Conservation (phyloP, 2,329 filamentous ascomycete genomes). For the Fonsecaea monophora region DNA sequence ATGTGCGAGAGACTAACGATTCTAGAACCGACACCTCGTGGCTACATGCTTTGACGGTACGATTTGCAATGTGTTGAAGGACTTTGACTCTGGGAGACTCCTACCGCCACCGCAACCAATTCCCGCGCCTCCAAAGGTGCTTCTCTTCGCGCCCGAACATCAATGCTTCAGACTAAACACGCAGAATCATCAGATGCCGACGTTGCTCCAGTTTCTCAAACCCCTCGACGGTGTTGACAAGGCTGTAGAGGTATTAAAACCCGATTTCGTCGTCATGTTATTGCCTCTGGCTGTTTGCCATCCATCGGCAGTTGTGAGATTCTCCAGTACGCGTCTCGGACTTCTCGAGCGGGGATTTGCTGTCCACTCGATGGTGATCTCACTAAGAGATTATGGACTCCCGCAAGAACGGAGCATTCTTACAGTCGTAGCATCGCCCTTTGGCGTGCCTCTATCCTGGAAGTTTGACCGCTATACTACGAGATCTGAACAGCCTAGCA, state of each 20-base stretch:
- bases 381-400: conserved; percentile 21
- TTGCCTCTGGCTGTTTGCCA: conserved; percentile 31
- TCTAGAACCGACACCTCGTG: conserved; percentile 16
- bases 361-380: conserved; percentile 26
- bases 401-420: conserved; percentile 26
- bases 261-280: conserved; percentile 29
- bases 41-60: conserved; percentile 25
- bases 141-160: conserved; percentile 23
- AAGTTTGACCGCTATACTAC: not conserved
- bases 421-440: conserved; percentile 24
- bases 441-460: conserved; percentile 25
- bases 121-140: conserved; percentile 22
- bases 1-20: not conserved
- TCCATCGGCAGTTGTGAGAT: conserved; percentile 2
- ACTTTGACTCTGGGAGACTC: conserved; percentile 14
- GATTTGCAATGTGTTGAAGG: conserved; percentile 1
- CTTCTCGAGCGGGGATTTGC: conserved; percentile 25
- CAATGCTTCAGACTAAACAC: conserved; percentile 20
- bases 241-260: not conserved
- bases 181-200: conserved; percentile 9
- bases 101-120: not conserved
- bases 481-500: not conserved
- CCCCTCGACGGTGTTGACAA: conserved; percentile 18
- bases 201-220: conserved; percentile 21
- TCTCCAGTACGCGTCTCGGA: conserved; percentile 22